Evolutionary conservation across 2,329 filamentous ascomycete species (phyloP), one percentile per base, ranked within the genome.

Genomic region (Penicillium concentricum): DNA sequence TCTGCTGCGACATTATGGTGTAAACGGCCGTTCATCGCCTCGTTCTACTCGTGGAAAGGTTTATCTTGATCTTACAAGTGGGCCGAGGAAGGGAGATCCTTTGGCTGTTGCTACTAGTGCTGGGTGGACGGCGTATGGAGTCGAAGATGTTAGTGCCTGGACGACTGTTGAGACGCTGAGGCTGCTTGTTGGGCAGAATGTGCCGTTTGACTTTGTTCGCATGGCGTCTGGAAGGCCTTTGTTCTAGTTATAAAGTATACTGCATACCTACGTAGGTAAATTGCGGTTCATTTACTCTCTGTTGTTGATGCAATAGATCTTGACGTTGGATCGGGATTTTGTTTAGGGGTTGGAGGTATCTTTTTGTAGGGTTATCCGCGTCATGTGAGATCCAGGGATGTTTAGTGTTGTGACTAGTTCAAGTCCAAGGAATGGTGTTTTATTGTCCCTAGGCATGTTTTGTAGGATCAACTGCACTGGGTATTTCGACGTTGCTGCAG

Each of bases 131-230:
- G 86, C 89, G 7, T 94, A 93, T 69, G 89, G 88, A 1, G 84
- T 88, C 18, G 88, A 87, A 24, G 90, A 95, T 72, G 88, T 92
- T 32, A 88, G 87, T 55, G 90, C 90, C 0, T 94, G 92, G 77
- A 92, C 89, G 22, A 92, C 89, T 2, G 90, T 93, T 5, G 89
- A 94, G 75, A 93, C 87, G 47, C 75, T 94, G 54, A 81, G 90
- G 63, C 73, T 92, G 57, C 80, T 95, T 24, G 89, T 93, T 12
- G 91, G 91, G 10, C 90, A 94, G 76, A 94, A 94, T 71, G 90
- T 94, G 55, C 89, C 89, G 6, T 93, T 91, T 74, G 92, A 90
- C 74, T 95, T 95, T 77, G 91, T 94, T 41, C 82, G 90, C 47
- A 78, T 94, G 69, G 89, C 90, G 38, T 83, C 81, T 61, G 84